Evolutionary conservation across 768 basidiomycete genomes (phyloP).

Genomic region (Pleurotus pulmonarius): DNA sequence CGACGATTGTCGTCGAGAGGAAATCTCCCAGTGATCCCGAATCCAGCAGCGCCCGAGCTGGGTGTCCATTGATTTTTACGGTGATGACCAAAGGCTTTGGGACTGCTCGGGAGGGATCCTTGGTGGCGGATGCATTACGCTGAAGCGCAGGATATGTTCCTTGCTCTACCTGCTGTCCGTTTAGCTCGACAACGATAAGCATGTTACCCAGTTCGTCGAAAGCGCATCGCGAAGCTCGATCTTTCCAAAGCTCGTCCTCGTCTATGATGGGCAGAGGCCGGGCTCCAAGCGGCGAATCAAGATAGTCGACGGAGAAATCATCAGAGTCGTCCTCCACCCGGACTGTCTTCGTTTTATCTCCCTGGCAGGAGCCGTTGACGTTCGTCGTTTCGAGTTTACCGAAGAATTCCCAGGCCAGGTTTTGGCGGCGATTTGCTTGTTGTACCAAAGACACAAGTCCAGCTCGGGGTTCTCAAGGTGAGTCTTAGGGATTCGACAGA

Average conservation of each 20-base stretch:
- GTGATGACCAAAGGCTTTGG: slow-evolving; percentile 21
- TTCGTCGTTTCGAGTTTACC: no score
- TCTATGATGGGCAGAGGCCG: no score
- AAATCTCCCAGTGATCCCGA: slow-evolving; percentile 27
- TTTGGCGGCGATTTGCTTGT: background rate
- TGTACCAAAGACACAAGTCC: background rate
- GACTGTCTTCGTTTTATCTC: no score
- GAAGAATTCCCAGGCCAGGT: background rate
- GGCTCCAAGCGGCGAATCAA: no score
- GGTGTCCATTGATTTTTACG: slow-evolving; percentile 19
- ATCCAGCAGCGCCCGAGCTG: slow-evolving; percentile 23
- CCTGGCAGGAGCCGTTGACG: no score
- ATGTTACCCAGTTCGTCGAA: no score
- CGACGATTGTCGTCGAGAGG: slow-evolving; percentile 22
- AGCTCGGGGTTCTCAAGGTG: background rate
- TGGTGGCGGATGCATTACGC: slow-evolving; percentile 6
- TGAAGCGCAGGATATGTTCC: slow-evolving; percentile 7
- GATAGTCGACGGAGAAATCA: no score
- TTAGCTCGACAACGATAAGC: background rate
- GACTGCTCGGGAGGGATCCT: slow-evolving; percentile 8
- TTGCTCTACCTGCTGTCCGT: background rate
- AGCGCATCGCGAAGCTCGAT: no score
- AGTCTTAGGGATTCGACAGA: background rate
- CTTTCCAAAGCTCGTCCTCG: no score
- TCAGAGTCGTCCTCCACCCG: no score